Percentiles rank a stretch among this genome's conserved stretches.
phyloP scores from a whole-genome alignment of 805 yeast genomes.

The Hermanozyma aechmeae region DNA sequence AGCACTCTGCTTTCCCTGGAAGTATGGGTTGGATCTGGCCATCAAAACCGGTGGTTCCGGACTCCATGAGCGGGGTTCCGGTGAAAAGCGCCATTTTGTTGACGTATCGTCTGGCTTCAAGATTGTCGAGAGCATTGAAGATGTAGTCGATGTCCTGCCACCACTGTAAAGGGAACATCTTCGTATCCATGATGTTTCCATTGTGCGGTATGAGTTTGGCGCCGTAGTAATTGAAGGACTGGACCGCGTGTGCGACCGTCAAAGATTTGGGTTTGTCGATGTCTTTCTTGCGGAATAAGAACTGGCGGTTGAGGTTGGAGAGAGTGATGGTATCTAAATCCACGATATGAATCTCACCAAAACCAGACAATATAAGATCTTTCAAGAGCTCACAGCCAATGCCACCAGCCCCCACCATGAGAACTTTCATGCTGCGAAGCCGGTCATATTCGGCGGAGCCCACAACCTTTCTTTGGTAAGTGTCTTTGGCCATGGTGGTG shows the following conservation, averaged over 20 bases:
- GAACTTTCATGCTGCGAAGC: slow-evolving; percentile 41
- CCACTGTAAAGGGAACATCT: slow-evolving; percentile 66
- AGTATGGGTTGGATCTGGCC: slow-evolving; percentile 93
- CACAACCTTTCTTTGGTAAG: slow-evolving; percentile 35
- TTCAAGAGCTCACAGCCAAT: slow-evolving; percentile 89
- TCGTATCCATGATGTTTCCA: slow-evolving; percentile 78
- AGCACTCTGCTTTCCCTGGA: slow-evolving; percentile 81
- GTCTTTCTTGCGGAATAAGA: slow-evolving; percentile 80
- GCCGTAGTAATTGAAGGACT: slow-evolving; percentile 50
- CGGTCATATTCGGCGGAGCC: slow-evolving; percentile 24
- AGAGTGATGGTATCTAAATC: slow-evolving; percentile 93
- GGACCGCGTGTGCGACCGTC: slow-evolving; percentile 80
- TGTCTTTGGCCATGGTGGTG: slow-evolving; percentile 26
- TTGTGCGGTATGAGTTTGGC: slow-evolving; percentile 69
- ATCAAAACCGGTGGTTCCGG: slow-evolving; percentile 90
- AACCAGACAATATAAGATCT: slow-evolving; percentile 67
- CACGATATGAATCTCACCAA: slow-evolving; percentile 83
- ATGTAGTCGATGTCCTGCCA: slow-evolving; percentile 62
- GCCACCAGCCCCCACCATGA: slow-evolving; percentile 94
- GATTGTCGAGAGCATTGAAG: slow-evolving; percentile 88
- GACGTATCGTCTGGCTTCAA: slow-evolving; percentile 87
- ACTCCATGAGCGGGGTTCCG: slow-evolving; percentile 72
- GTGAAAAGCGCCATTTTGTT: slow-evolving; percentile 73
- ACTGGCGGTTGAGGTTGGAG: slow-evolving; percentile 88
- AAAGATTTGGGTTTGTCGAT: slow-evolving; percentile 80